These are phyloP conservation scores for Skeletonema menzelii DNA, from an alignment of 108 stramenopile genomes.

Conservation along the genomic window DNA sequence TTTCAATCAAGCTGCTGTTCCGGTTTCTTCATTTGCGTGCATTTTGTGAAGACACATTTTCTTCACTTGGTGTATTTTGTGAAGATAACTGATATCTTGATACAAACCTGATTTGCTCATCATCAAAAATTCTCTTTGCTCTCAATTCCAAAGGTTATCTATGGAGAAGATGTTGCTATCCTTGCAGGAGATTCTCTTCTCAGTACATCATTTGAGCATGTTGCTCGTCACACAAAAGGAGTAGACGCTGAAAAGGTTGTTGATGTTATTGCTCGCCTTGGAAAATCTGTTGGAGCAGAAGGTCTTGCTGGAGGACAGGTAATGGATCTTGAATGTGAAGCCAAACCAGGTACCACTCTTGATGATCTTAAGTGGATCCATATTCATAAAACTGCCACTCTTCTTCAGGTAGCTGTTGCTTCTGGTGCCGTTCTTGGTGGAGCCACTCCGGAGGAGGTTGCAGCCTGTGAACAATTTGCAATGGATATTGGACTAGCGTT, in stretches of 20 bases:
- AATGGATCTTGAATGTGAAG: constrained; percentile 96
- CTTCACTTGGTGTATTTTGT: neutral
- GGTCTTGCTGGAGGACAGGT: constrained; percentile 95
- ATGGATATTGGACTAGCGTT: constrained; percentile 95
- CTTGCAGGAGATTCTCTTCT: constrained; percentile 91
- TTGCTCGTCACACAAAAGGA: constrained; percentile 73
- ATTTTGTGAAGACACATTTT: neutral
- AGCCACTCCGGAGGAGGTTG: constrained; percentile 86
- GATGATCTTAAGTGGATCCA: constrained; percentile 97
- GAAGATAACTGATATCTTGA: neutral
- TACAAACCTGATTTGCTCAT: neutral
- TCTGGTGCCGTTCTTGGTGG: constrained; percentile 93
- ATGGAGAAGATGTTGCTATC: constrained; percentile 96
- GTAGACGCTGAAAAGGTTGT: constrained; percentile 78
- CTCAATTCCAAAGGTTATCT: constrained; percentile 67
- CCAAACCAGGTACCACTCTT: constrained; percentile 82
- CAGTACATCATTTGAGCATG: constrained; percentile 73
- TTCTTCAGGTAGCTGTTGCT: constrained; percentile 90
- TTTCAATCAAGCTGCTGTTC: neutral
- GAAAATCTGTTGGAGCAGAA: constrained; percentile 87
- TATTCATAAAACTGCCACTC: constrained; percentile 94
- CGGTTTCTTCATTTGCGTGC: neutral
- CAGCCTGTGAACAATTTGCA: constrained; percentile 88
- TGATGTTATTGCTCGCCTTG: constrained; percentile 88
- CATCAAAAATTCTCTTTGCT: neutral